These are phyloP conservation scores for Beauveria brongniartii DNA, from an alignment of 2,329 filamentous ascomycete genomes.

Conservation along the genomic window DNA sequence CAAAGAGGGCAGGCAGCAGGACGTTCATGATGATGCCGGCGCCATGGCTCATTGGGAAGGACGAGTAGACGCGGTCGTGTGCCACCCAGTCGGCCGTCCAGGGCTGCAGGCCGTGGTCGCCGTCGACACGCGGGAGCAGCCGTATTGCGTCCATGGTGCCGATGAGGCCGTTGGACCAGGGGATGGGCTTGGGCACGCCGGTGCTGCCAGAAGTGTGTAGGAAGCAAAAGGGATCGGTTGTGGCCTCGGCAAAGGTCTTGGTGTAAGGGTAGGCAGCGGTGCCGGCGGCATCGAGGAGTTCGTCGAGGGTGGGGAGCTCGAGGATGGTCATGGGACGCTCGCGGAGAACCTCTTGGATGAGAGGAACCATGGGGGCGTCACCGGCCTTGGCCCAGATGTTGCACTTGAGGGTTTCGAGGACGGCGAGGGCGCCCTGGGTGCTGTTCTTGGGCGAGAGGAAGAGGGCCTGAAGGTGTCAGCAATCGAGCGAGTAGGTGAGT, in stretches of 20 bases:
- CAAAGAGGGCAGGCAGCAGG: slow-evolving; percentile 27
- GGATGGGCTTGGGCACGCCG: slow-evolving; percentile 33
- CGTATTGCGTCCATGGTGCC: slow-evolving; percentile 29
- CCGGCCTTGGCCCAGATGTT: slow-evolving; percentile 22
- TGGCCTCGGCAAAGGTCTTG: slow-evolving; percentile 25
- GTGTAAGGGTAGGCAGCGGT: slow-evolving; percentile 20
- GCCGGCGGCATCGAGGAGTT: slow-evolving; percentile 18
- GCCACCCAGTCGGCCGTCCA: slow-evolving; percentile 23
- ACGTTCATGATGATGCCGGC: slow-evolving; percentile 35
- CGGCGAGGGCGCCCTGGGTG: slow-evolving; percentile 22
- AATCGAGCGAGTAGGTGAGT: not conserved
- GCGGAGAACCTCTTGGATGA: slow-evolving; percentile 18
- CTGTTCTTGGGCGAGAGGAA: slow-evolving; percentile 28
- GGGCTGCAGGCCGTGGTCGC: slow-evolving; percentile 20
- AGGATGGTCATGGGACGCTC: slow-evolving; percentile 21
- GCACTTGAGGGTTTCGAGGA: slow-evolving; percentile 25
- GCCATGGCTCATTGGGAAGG: slow-evolving; percentile 29
- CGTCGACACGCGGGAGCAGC: slow-evolving; percentile 24
- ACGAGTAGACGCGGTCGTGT: slow-evolving; percentile 25
- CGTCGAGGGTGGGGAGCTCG: slow-evolving; percentile 20
- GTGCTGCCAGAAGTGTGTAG: slow-evolving; percentile 36
- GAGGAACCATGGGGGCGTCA: slow-evolving; percentile 13
- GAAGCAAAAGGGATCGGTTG: slow-evolving; percentile 27
- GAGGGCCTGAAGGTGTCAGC: slow-evolving; percentile 14
- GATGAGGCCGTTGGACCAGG: slow-evolving; percentile 24